Evolutionary conservation across 192 early-diverging fungal species (phyloP).

Genomic region (Umbelopsis sp.): DNA sequence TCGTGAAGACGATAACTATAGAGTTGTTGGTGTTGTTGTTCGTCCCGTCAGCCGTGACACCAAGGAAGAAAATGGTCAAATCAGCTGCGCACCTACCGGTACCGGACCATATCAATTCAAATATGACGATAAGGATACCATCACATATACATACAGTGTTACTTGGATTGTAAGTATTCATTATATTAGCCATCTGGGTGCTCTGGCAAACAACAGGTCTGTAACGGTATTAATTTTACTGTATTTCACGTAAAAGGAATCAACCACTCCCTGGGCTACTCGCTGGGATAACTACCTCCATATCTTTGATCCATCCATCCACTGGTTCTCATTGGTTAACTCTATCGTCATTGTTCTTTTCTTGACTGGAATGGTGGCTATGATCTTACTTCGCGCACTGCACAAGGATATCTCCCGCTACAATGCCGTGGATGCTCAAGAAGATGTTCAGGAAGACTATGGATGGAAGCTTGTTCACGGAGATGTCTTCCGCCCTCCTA

Average conservation of each 20-base stretch:
- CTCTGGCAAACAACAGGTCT: background rate
- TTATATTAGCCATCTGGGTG: background rate
- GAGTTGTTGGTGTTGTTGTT: conserved; percentile 87
- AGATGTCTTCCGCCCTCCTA: conserved; percentile 94
- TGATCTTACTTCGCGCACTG: conserved; percentile 87
- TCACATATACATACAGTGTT: conserved; percentile 68
- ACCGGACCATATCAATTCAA: conserved; percentile 45
- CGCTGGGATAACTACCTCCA: conserved; percentile 88
- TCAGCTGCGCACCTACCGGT: conserved; percentile 35
- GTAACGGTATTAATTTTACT: background rate
- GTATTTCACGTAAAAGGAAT: conserved; percentile 35
- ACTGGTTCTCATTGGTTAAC: conserved; percentile 96
- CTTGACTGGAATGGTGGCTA: conserved; percentile 87
- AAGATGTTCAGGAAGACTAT: conserved; percentile 90
- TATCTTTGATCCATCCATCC: conserved; percentile 87
- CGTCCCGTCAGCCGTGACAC: conserved; percentile 64
- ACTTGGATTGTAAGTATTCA: conserved; percentile 53
- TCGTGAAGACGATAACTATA: conserved; percentile 42
- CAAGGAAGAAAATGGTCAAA: conserved; percentile 19
- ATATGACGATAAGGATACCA: conserved; percentile 41
- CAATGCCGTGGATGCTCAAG: conserved; percentile 66
- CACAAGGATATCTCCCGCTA: conserved; percentile 94
- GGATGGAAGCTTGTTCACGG: conserved; percentile 98
- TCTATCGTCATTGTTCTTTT: conserved; percentile 93
- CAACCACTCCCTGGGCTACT: conserved; percentile 74